Conservation (phyloP, 257 asterid species). For the Nicotiana benthamiana region DNA sequence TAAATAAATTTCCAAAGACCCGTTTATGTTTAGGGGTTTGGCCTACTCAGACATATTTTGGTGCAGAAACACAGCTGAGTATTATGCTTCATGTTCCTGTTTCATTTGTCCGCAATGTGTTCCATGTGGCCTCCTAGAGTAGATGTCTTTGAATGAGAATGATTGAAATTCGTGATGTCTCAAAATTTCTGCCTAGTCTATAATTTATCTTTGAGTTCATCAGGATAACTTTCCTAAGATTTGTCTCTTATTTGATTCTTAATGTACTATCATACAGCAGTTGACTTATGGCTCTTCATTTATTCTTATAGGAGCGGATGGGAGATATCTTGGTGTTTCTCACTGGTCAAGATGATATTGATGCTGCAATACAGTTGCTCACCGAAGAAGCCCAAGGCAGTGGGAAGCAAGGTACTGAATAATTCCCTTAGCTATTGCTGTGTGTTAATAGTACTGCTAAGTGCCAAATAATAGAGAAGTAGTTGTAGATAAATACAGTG, state of each 20-base stretch:
- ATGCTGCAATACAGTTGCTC: constrained; percentile 78
- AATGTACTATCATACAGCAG: background rate
- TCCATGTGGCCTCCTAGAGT: background rate
- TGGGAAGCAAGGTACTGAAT: constrained; percentile 48
- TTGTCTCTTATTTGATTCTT: background rate
- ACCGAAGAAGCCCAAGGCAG: constrained; percentile 60
- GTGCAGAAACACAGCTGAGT: background rate
- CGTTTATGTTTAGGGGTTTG: background rate
- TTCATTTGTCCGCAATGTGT: background rate
- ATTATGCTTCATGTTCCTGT: background rate
- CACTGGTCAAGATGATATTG: constrained; percentile 98
- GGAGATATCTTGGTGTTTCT: constrained; percentile 93
- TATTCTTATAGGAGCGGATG: constrained; percentile 23
- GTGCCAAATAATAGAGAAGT: background rate
- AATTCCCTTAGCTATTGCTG: background rate
- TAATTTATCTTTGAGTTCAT: background rate
- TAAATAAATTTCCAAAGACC: background rate
- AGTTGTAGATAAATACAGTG: background rate
- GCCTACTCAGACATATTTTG: background rate
- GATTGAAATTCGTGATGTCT: background rate
- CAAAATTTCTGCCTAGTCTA: background rate
- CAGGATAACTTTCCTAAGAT: background rate
- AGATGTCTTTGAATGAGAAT: background rate
- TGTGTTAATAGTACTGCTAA: background rate
- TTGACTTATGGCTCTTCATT: background rate